Evolutionary conservation across 768 basidiomycete species (phyloP), one percentile per base, ranked within the genome.

Genomic region (Leucosporidium creatinivorum): DNA sequence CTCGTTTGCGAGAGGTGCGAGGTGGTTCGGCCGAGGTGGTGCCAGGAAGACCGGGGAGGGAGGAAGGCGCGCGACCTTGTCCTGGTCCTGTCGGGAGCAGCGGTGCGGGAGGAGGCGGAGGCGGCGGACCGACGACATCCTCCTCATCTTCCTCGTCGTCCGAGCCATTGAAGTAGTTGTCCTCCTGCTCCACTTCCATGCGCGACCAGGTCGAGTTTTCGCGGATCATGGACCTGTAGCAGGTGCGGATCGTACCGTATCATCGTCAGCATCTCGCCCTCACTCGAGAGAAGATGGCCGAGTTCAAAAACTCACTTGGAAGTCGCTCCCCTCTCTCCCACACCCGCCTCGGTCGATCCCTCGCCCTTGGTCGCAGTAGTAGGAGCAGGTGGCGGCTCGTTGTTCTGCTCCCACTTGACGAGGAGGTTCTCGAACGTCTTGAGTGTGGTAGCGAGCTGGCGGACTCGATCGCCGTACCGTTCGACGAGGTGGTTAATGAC

Each of bases 151-250:
- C 57, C 80, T 72, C 77, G 50, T 92, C 92, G 52, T 91, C 89
- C 69, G 92, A 91, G 50, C 89, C 83, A 73, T 93, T 91, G 83
- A 96, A 97, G 80, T 96, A 98, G 67, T 87, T 85, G 77, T 98
- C 93, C 77, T 98, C 93, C 68, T 89, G 10, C 15, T 44, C 88
- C 8, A 82, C 82, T 26, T 74, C 73, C 51, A 67, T 65, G 25
- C 65, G 44, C 17, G 58, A 54, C 57, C 57, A 58, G 4, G 23
- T 58, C 33, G 33, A 33, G 23, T 31, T n/a, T 4, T 33, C 57
- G 21, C 57, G 57, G 17, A 36, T 25, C 57, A 58, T 58, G 18
- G 57, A 58, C 36, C 57, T 58, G 57, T 36, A n/a, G n/a, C n/a
- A n/a, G n/a, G n/a, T n/a, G n/a, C n/a, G n/a, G n/a, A n/a, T n/a